These are phyloP conservation scores for Penicillium crustosum DNA, from an alignment of 2,329 filamentous ascomycete species.

Conservation along the genomic window DNA sequence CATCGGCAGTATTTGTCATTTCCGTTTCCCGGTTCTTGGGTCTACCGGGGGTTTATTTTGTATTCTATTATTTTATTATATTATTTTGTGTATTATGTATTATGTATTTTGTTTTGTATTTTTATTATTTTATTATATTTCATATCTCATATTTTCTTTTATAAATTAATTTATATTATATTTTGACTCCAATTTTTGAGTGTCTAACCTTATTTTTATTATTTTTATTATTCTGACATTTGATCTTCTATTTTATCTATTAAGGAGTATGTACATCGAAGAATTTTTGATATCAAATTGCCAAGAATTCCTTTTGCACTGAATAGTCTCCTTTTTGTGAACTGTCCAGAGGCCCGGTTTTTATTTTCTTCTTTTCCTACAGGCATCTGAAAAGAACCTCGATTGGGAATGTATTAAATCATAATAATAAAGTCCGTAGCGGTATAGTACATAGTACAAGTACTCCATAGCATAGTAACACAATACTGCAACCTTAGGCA, in stretches of 20 bases:
- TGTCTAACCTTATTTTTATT: slow-evolving; percentile 1
- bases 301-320: neutral
- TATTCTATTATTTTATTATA: too few relatives aligned
- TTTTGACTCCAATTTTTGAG: neutral
- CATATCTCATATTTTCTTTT: too few relatives aligned
- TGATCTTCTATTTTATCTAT: neutral
- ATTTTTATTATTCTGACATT: neutral
- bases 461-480: too few relatives aligned
- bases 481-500: neutral
- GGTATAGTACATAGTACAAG: neutral
- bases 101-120: neutral
- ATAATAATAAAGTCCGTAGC: neutral
- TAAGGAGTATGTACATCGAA: neutral
- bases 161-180: too few relatives aligned
- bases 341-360: neutral
- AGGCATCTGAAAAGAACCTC: neutral
- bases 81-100: too few relatives aligned
- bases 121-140: too few relatives aligned
- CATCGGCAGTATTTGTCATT: slow-evolving; percentile 5
- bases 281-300: neutral
- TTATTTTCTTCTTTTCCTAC: neutral
- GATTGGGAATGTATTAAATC: neutral
- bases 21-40: slow-evolving; percentile 7
- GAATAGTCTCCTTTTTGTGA: neutral
- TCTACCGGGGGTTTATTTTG: neutral